Evolutionary conservation across 2,329 filamentous ascomycete genomes (phyloP).

Genomic region (Fusarium sarcochroum): DNA sequence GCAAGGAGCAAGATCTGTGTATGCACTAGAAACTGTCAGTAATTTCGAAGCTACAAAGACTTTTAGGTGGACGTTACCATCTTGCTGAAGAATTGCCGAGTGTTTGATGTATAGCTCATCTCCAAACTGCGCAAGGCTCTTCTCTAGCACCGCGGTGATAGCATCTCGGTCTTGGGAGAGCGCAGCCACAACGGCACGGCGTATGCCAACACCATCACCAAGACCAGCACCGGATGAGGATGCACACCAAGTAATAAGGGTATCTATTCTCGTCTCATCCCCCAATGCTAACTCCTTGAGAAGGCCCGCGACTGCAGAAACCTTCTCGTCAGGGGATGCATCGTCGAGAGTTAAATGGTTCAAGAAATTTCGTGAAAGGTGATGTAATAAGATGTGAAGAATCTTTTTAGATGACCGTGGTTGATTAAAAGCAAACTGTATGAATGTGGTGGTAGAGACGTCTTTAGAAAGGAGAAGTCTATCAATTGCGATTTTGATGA

Average conservation of each 20-base stretch:
- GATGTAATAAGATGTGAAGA: conserved; percentile 51
- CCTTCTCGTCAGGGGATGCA: conserved; percentile 50
- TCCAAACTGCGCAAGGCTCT: conserved; percentile 80
- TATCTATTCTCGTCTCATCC: conserved; percentile 63
- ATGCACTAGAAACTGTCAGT: conserved; percentile 71
- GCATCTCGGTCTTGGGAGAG: conserved; percentile 66
- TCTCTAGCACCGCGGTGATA: conserved; percentile 73
- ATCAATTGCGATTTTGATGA: conserved; percentile 56
- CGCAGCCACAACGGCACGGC: conserved; percentile 74
- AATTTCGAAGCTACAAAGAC: neutral
- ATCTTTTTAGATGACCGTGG: conserved; percentile 48
- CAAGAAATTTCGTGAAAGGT: conserved; percentile 63
- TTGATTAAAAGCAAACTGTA: conserved; percentile 50
- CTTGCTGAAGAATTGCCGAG: conserved; percentile 86
- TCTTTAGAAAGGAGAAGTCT: conserved; percentile 55
- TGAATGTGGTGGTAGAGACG: conserved; percentile 45
- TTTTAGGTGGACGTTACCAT: conserved; percentile 68
- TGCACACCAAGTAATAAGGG: conserved; percentile 76
- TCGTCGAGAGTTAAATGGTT: conserved; percentile 53
- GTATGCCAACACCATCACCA: conserved; percentile 74
- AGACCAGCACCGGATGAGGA: conserved; percentile 74
- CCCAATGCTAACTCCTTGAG: conserved; percentile 64
- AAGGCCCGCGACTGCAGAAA: conserved; percentile 72
- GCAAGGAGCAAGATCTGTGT: conserved; percentile 83
- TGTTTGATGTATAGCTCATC: conserved; percentile 91